Percentiles rank a stretch among this genome's conserved stretches.
Evolutionary conservation across 208 protist species (phyloP).

Genomic region (Herpetomonas tarakana): DNA sequence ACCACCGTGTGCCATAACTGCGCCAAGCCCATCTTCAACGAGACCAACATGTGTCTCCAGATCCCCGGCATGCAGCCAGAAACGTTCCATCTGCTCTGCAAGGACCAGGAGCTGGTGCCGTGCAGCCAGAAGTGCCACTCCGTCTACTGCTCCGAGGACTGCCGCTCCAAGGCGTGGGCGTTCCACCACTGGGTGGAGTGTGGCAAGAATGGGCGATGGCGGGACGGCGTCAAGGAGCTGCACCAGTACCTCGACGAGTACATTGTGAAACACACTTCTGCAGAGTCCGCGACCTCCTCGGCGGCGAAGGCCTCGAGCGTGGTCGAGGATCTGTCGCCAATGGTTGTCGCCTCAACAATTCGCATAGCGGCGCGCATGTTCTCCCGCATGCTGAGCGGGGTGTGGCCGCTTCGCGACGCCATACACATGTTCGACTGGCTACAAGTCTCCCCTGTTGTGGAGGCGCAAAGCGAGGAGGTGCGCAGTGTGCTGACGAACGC

Average conservation of each 20-base stretch:
- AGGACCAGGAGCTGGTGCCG: slow-evolving; percentile 24
- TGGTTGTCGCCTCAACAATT: slow-evolving; percentile 36
- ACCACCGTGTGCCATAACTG: slow-evolving; percentile 5
- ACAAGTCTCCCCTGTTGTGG: slow-evolving; percentile 19
- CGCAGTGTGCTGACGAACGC: slow-evolving; percentile 18
- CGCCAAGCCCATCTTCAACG: slow-evolving; percentile 30
- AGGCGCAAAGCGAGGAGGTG: slow-evolving; percentile 14
- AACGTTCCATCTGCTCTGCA: slow-evolving; percentile 37
- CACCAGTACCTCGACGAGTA: slow-evolving; percentile 30
- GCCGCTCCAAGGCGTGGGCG: slow-evolving; percentile 63
- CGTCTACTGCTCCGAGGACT: slow-evolving; percentile 69
- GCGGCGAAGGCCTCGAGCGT: slow-evolving; percentile 10
- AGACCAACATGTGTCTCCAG: slow-evolving; percentile 20
- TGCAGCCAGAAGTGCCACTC: slow-evolving; percentile 55
- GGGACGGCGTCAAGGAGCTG: slow-evolving; percentile 26
- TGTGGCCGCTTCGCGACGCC: slow-evolving; percentile 38
- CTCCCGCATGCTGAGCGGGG: slow-evolving; percentile 46
- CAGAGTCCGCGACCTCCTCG: background rate
- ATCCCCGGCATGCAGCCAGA: slow-evolving; percentile 30
- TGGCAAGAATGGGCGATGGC: slow-evolving; percentile 52
- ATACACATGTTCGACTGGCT: slow-evolving; percentile 66
- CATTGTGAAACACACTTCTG: slow-evolving; percentile 3
- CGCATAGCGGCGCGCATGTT: slow-evolving; percentile 75
- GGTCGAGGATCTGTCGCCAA: slow-evolving; percentile 18
- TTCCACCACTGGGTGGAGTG: slow-evolving; percentile 82